These are phyloP conservation scores for Debaryomyces sp. DNA, from an alignment of 1,139 yeast genomes.

Conservation along the genomic window DNA sequence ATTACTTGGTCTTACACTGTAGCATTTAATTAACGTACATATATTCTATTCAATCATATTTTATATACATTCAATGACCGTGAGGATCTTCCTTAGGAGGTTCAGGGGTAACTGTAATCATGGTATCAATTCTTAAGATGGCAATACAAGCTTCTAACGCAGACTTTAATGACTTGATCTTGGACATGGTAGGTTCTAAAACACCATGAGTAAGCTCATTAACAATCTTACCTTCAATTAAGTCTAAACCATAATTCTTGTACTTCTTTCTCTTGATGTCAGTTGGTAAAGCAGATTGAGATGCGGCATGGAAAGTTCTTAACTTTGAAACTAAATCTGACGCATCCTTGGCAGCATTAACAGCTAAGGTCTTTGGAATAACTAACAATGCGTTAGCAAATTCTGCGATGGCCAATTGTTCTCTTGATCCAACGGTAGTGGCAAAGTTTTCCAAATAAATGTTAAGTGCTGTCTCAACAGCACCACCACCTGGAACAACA, in stretches of 20 bases:
- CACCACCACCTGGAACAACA: slow-evolving; percentile 99
- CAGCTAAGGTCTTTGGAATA: slow-evolving; percentile 96
- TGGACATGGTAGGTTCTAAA: slow-evolving; percentile 92
- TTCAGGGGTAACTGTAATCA: slow-evolving; percentile 97
- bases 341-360: slow-evolving; percentile 97
- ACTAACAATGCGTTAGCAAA: slow-evolving; percentile 88
- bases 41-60: slow-evolving; percentile 5
- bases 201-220: slow-evolving; percentile 87
- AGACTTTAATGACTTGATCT: slow-evolving; percentile 88
- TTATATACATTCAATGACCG: slow-evolving; percentile 45
- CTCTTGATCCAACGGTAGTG: slow-evolving; percentile 96
- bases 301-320: slow-evolving; percentile 95
- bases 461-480: slow-evolving; percentile 94
- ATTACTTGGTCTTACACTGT: slow-evolving; percentile 7
- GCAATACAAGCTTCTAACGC: slow-evolving; percentile 99
- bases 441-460: slow-evolving; percentile 96
- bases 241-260: slow-evolving; percentile 89
- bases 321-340: slow-evolving; percentile 92
- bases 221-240: slow-evolving; percentile 87
- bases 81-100: slow-evolving; percentile 90
- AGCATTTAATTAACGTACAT: not conserved
- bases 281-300: slow-evolving; percentile 81
- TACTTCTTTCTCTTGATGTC: slow-evolving; percentile 84
- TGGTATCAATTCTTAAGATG: slow-evolving; percentile 94
- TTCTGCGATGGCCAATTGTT: slow-evolving; percentile 97